Conservation (phyloP, 768 basidiomycete genomes). For the Daedaleopsis sinensis region DNA sequence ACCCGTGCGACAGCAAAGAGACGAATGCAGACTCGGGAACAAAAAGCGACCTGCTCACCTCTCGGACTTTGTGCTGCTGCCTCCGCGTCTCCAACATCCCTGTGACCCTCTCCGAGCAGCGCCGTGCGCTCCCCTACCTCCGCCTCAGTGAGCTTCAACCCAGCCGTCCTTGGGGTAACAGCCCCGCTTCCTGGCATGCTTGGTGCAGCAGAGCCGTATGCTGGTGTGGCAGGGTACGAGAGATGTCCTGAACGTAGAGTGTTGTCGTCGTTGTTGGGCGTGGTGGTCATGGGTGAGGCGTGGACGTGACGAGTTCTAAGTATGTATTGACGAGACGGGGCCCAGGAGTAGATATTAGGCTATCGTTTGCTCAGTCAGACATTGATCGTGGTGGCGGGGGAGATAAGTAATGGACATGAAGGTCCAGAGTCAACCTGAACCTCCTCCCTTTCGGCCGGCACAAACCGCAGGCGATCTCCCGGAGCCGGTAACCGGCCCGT, state of each 20-base stretch:
- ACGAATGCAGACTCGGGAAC: not conserved
- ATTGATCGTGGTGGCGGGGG: not conserved
- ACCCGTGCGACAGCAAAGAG: not conserved
- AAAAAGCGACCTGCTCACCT: conserved; percentile 21
- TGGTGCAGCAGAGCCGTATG: conserved; percentile 15
- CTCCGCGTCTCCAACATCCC: conserved; percentile 6
- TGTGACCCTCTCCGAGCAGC: conserved; percentile 7
- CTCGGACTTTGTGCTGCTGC: conserved; percentile 5
- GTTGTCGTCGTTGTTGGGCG: conserved; percentile 1
- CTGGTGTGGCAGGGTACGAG: conserved; percentile 8
- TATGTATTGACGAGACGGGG: not conserved
- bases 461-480: not conserved
- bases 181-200: conserved; percentile 20
- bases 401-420: not conserved
- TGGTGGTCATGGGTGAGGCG: not conserved
- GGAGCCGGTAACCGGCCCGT: too few species aligned
- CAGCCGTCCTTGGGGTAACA: conserved; percentile 22
- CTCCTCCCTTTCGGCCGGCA: not conserved
- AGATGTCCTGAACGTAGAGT: conserved; percentile 1
- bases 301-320: not conserved
- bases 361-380: not conserved
- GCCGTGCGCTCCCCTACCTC: conserved; percentile 15
- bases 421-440: not conserved
- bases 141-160: not conserved
- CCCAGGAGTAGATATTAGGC: not conserved